Evolutionary conservation across 441 rosid species (phyloP).

Genomic region (Pelargonium cotyledonis): DNA sequence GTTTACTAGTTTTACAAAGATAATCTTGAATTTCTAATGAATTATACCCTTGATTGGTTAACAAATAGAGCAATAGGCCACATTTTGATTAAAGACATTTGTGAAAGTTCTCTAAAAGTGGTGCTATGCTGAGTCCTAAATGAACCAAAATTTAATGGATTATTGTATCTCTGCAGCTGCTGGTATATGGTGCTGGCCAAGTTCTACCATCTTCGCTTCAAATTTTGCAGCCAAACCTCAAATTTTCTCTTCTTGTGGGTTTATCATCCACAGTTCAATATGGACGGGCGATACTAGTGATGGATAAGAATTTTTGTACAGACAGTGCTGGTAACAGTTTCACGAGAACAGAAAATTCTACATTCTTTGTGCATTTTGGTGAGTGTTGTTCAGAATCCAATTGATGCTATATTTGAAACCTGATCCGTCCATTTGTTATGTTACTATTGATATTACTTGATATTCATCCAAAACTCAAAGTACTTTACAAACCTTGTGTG

Average conservation of each 20-base stretch:
- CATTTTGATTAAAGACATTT: background rate
- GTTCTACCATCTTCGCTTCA: constrained; percentile 67
- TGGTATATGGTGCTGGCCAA: constrained; percentile 83
- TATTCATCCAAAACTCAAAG: too few species aligned
- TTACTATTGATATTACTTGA: background rate
- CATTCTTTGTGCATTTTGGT: constrained; percentile 70
- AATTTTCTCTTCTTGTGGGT: constrained; percentile 62
- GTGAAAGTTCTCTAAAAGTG: background rate
- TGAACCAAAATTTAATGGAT: constrained; percentile 9
- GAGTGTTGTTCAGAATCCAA: constrained; percentile 27
- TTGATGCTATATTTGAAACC: constrained; percentile 6
- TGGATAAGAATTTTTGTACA: constrained; percentile 64
- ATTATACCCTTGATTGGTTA: background rate
- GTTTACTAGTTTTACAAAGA: too few species aligned
- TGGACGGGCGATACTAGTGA: constrained; percentile 64
- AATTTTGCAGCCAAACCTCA: constrained; percentile 44
- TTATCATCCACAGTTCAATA: constrained; percentile 43
- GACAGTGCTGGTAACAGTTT: constrained; percentile 74
- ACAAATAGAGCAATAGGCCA: background rate
- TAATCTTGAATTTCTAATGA: too few species aligned
- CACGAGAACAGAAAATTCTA: constrained; percentile 56
- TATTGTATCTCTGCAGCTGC: constrained; percentile 48
- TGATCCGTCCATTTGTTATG: constrained; percentile 3
- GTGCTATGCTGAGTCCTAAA: background rate
- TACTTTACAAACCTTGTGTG: too few species aligned